A percentile compares a stretch with the other conserved stretches of the same genome.
phyloP scores from a whole-genome alignment of 1,284 basidiomycete genomes.

The Phylloporus gajari region DNA sequence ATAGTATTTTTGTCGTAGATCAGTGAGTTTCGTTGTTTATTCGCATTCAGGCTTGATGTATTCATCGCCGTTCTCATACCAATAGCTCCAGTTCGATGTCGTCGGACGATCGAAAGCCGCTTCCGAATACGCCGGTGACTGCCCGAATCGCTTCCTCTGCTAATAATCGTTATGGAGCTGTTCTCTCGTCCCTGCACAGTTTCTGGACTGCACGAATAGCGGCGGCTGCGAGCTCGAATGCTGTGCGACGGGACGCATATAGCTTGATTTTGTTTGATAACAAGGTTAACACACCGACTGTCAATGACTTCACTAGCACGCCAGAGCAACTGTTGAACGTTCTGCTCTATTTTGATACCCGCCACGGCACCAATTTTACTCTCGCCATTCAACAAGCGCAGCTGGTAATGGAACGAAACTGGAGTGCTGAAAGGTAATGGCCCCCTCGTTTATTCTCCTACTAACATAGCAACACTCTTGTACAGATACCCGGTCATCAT shows the following conservation, averaged over 20 bases:
- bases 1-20: conserved; percentile 43
- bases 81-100: conserved; percentile 67
- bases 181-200: conserved; percentile 61
- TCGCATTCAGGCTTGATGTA: neutral
- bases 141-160: conserved; percentile 47
- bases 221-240: conserved; percentile 45
- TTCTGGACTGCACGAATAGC: conserved; percentile 67
- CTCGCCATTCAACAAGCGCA: conserved; percentile 53
- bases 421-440: conserved; percentile 65
- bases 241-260: conserved; percentile 63
- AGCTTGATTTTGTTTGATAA: conserved; percentile 64
- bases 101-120: conserved; percentile 52
- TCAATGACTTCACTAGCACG: conserved; percentile 61
- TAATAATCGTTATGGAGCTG: conserved; percentile 67
- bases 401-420: conserved; percentile 56
- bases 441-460: neutral
- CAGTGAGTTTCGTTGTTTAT: conserved; percentile 18
- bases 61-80: neutral
- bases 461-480: neutral
- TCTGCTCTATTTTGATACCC: conserved; percentile 47
- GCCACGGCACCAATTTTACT: conserved; percentile 61
- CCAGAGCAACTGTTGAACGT: conserved; percentile 57
- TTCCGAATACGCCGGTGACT: conserved; percentile 57
- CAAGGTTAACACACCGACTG: conserved; percentile 37
- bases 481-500: conserved; percentile 67